Base-by-base conservation (phyloP, 345 rosid species). In the Citropsis articulata region DNA sequence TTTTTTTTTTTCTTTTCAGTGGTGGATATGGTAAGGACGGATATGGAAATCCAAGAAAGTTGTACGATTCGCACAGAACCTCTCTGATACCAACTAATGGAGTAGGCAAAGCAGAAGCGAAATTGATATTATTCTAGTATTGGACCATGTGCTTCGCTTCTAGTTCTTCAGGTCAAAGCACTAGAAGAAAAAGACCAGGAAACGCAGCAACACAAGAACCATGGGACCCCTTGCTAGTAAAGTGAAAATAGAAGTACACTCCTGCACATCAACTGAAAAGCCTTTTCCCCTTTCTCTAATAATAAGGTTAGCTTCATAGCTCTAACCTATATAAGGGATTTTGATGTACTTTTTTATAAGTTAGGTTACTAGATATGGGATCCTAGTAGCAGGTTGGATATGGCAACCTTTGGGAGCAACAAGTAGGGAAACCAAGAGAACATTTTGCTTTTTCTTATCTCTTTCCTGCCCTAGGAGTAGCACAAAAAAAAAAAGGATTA, bases 121-220 rank as follows among this genome's bases (percentile, higher is more conserved):
- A 40, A 40, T 40, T 9, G 0, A 40, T 40, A 40, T 2, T 9
- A 6, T 40, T 40, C 2, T 40, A 8, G 45, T 40, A 40, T 9
- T 9, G 12, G 12, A 40, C 1, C 0, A 40, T 2, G 13, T 64
- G 78, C 59, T 42, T 64, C 78, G 18, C 71, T 28, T 2, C 30
- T 28, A 28, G 30, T 28, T 28, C 30, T 75, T 75, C 7, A 28
- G 48, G 78, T 75, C 7, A 10, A 64, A 75, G 78, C 71, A 65
- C 71, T 75, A 45, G 48, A 75, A 75, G 45, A 36, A 36, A 36
- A 36, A 1, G 40, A 36, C 40, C 8, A 7, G 9, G 40, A 36
- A 36, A 36, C 2, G 1, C 0, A 7, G 9, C 40, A 36, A 1
- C 9, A 36, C 6, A 36, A 0, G 2, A 36, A 36, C 40, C 40